These are phyloP conservation scores for Sphaerostilbella broomeana DNA, from an alignment of 2,329 filamentous ascomycete genomes.

Conservation along the genomic window DNA sequence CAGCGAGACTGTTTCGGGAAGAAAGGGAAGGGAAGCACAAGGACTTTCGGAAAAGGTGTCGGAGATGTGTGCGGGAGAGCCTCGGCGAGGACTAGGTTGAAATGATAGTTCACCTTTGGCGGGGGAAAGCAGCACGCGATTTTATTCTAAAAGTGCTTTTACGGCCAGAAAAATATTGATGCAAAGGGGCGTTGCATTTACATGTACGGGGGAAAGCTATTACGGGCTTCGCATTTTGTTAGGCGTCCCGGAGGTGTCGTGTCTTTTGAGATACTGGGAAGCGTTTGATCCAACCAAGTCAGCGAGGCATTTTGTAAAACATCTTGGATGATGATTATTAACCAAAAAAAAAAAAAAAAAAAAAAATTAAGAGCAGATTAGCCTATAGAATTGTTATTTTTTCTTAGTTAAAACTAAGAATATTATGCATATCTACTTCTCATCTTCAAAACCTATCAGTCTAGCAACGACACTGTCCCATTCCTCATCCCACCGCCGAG, in stretches of 20 bases:
- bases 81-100: conserved; percentile 58
- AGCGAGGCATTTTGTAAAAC: not conserved
- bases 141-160: too few species aligned
- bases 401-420: too few species aligned
- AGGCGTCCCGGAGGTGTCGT: conserved; percentile 11
- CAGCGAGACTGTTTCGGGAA: conserved; percentile 79
- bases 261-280: conserved; percentile 1
- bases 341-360: not conserved
- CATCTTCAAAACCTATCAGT: conserved; percentile 49
- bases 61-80: conserved; percentile 75
- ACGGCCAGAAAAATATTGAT: too few species aligned
- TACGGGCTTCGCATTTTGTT: conserved; percentile 9
- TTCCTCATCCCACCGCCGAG: conserved; percentile 80
- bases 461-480: conserved; percentile 80
- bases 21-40: conserved; percentile 54
- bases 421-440: conserved; percentile 9
- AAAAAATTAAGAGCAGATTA: not conserved
- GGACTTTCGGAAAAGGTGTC: conserved; percentile 73
- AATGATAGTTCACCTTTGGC: not conserved
- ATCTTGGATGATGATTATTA: not conserved
- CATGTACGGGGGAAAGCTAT: not conserved
- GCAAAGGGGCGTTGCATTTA: too few species aligned
- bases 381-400: too few species aligned
- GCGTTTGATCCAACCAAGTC: not conserved
- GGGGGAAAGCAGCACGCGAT: not conserved